These are phyloP conservation scores for Dimargaris xerosporica DNA, from an alignment of 192 early-diverging fungal species.

Conservation along the genomic window DNA sequence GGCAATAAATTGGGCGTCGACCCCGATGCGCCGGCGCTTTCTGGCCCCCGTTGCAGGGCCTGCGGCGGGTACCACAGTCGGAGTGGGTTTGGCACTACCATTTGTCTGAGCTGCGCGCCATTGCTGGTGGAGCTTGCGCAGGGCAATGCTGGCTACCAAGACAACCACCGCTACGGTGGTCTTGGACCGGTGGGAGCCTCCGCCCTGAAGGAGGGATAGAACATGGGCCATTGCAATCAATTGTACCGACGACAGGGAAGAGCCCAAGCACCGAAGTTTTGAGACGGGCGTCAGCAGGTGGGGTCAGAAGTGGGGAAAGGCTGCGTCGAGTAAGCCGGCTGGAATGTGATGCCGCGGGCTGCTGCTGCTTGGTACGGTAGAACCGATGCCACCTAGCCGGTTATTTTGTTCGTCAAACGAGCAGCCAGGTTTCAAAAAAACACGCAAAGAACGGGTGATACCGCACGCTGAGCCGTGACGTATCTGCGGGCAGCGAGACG, in stretches of 20 bases:
- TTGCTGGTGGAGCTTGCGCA: conserved; percentile 4
- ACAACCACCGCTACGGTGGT: neutral
- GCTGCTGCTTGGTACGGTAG: no score
- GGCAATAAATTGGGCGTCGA: conserved; percentile 31
- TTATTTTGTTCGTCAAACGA: no score
- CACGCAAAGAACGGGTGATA: no score
- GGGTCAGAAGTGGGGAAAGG: no score
- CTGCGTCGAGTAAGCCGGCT: no score
- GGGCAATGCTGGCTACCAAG: conserved; percentile 5
- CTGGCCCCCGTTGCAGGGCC: conserved; percentile 24
- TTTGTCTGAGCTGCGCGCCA: neutral
- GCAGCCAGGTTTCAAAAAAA: no score
- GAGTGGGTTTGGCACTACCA: conserved; percentile 13
- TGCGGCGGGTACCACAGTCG: conserved; percentile 17
- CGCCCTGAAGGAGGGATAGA: conserved; percentile 1
- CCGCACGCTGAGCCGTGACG: no score
- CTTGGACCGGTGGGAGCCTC: conserved; percentile 3
- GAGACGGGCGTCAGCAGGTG: no score
- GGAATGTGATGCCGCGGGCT: no score
- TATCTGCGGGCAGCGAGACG: no score
- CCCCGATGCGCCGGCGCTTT: conserved; percentile 11
- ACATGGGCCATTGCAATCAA: conserved; percentile 6
- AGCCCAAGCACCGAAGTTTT: no score
- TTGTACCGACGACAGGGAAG: neutral
- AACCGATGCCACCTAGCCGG: no score